Evolutionary conservation across 768 basidiomycete genomes (phyloP), one percentile per base, ranked within the genome.

Genomic region (Amanita rimosa): DNA sequence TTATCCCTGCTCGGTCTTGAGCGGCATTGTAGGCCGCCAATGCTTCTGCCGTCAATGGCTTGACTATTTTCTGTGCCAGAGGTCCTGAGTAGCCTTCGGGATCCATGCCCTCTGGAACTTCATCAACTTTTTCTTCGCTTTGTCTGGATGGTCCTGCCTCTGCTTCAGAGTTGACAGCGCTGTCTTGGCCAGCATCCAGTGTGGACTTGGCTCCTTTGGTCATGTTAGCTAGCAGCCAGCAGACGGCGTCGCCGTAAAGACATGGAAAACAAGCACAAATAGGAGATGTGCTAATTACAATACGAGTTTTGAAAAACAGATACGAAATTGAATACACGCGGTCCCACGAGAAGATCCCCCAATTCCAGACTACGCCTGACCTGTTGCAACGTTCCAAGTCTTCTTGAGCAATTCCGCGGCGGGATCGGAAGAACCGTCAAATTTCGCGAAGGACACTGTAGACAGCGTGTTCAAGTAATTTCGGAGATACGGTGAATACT

Each of bases 401-500:
- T 73, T 79, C 62, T 75, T 79, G 54, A 89, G 67, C 54, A 83
- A 58, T 40, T 66, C 69, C 1, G 68, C 76, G 34, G 76, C 76
- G 14, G 79, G 73, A 55, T 84, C 81, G 2, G 67, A 64, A 4
- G 72, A 68, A 10, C 70, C 72, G 13, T 83, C 76, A 35, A 87
- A 74, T 55, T 73, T 78, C 7, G 76, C 66, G 49, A 90, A 81
- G 10, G 85, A 82, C 10, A 88, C 75, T 0, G 79, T 73, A 49
- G 75, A 72, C 21, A 92, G 67, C 6, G 87, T 87, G 33, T 77
- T 79, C 44, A 77, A 68, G 59, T 87, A 88, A 53, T 75, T 85
- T 44, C 82, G 78, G 46, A 91, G 64, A 61, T 90, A 87, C 0
- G 86, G 83, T 3, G 86, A 77, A 54, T 89, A 91, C 88, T 91